Percentiles rank a stretch among this genome's conserved stretches.
Evolutionary conservation across 139 green algal species (phyloP).

Genomic region (Closterium sp.): DNA sequence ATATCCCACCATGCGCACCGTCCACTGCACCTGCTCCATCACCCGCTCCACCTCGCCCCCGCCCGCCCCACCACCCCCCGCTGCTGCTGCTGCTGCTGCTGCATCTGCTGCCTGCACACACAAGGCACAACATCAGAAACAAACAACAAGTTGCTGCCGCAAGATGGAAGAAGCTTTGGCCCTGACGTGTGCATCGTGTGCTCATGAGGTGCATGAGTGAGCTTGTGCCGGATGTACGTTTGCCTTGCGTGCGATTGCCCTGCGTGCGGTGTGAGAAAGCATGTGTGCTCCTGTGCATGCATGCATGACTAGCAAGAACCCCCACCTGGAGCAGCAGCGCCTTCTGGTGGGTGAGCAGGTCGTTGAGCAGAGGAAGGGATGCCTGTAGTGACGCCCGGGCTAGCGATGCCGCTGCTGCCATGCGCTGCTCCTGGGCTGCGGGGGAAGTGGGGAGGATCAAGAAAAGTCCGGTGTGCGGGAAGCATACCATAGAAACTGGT

Average conservation of each 20-base stretch:
- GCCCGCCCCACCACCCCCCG: background rate
- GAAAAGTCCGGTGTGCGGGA: too few species aligned
- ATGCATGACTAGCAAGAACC: background rate
- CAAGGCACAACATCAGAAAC: too few species aligned
- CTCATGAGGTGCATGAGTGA: too few species aligned
- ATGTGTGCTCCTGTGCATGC: background rate
- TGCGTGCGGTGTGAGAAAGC: too few species aligned
- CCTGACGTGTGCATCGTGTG: too few species aligned
- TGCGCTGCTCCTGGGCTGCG: slow-evolving; percentile 56
- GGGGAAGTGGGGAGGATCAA: slow-evolving; percentile 54
- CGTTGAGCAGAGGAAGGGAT: slow-evolving; percentile 52
- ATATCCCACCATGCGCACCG: slow-evolving; percentile 63
- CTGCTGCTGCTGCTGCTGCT: background rate
- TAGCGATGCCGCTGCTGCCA: slow-evolving; percentile 64
- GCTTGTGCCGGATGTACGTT: background rate
- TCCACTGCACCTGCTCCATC: slow-evolving; percentile 80
- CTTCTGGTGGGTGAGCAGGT: background rate
- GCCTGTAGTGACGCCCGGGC: slow-evolving; percentile 53
- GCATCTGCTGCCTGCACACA: background rate
- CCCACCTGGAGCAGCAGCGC: slow-evolving; percentile 40
- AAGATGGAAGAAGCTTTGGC: too few species aligned
- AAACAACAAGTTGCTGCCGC: too few species aligned
- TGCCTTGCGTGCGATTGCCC: too few species aligned
- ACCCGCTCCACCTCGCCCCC: slow-evolving; percentile 54
- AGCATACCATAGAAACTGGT: too few species aligned